Percentiles rank a stretch among this genome's conserved stretches.
Evolutionary conservation across 495 filamentous ascomycete species (phyloP).

Genomic region (Xylaria cubensis): DNA sequence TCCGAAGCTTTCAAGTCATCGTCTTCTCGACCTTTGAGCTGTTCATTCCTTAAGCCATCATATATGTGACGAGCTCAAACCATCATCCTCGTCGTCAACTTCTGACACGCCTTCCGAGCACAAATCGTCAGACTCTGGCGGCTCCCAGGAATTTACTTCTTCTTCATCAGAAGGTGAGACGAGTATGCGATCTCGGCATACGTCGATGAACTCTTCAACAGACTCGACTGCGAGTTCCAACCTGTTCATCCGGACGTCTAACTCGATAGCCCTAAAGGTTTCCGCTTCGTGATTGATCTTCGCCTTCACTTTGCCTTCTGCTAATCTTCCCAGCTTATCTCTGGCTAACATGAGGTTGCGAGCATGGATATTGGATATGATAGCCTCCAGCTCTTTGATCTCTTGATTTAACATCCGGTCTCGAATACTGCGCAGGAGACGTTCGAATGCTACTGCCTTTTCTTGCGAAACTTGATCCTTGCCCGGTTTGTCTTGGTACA

Average conservation of each 20-base stretch:
- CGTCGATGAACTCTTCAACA: constrained; percentile 7
- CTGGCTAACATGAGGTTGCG: background rate
- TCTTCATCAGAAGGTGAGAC: constrained; percentile 10
- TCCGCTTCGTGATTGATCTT: constrained; percentile 16
- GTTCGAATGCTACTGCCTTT: constrained; percentile 2
- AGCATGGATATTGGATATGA: background rate
- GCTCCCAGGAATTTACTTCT: background rate
- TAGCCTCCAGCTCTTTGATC: background rate
- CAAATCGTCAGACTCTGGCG: background rate
- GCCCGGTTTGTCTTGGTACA: background rate
- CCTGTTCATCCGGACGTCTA: constrained; percentile 8
- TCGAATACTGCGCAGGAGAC: constrained; percentile 12
- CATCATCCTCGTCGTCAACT: background rate
- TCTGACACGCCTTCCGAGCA: background rate
- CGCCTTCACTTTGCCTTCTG: constrained; percentile 9
- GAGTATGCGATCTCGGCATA: background rate
- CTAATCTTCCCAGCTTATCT: background rate
- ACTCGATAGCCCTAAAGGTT: constrained; percentile 15
- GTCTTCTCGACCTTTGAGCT: background rate
- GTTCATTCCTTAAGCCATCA: background rate
- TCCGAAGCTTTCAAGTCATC: constrained; percentile 8
- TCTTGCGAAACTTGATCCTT: background rate
- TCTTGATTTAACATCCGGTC: constrained; percentile 11
- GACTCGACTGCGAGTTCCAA: constrained; percentile 15
- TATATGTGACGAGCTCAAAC: background rate